Percentiles rank a stretch among this genome's conserved stretches.
Conservation (phyloP, 176 grass and related monocot genomes). For the Aegilops bicornis region DNA sequence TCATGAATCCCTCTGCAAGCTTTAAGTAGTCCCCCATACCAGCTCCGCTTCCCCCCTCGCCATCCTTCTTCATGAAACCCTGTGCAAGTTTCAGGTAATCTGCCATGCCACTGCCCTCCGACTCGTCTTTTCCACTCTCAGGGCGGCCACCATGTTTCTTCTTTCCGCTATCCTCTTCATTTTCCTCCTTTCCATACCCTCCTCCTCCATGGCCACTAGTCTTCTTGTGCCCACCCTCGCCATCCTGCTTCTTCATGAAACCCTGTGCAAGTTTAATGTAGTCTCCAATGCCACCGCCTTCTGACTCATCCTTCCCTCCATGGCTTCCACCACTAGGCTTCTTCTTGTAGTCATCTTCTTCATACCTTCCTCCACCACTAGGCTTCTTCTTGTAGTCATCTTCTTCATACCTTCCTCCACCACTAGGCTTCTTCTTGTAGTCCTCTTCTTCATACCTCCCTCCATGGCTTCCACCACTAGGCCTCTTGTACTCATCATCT, state of each 20-base stretch:
- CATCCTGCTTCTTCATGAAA: conserved; percentile 73
- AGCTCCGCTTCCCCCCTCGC: conserved; percentile 36
- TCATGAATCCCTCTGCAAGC: conserved; percentile 80
- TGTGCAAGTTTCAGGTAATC: conserved; percentile 76
- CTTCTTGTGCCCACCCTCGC: conserved; percentile 46
- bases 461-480: conserved; percentile 38
- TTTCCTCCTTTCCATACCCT: conserved; percentile 46
- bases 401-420: conserved; percentile 42
- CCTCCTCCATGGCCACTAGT: conserved; percentile 40
- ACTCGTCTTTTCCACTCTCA: conserved; percentile 34
- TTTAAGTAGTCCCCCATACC: conserved; percentile 71
- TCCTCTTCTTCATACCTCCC: conserved; percentile 33
- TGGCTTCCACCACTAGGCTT: conserved; percentile 19
- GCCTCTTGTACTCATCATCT: conserved; percentile 36
- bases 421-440: conserved; percentile 36
- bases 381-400: conserved; percentile 31
- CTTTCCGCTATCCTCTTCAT: conserved; percentile 29
- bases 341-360: conserved; percentile 41
- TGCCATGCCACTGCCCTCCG: conserved; percentile 51
- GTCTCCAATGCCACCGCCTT: conserved; percentile 55
- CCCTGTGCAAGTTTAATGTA: conserved; percentile 75
- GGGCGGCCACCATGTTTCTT: conserved; percentile 34
- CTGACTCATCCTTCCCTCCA: conserved; percentile 40
- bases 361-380: conserved; percentile 45
- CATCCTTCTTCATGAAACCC: conserved; percentile 70